Evolutionary conservation across 345 rosid species (phyloP).

Genomic region (Eucalyptus shirleyi): DNA sequence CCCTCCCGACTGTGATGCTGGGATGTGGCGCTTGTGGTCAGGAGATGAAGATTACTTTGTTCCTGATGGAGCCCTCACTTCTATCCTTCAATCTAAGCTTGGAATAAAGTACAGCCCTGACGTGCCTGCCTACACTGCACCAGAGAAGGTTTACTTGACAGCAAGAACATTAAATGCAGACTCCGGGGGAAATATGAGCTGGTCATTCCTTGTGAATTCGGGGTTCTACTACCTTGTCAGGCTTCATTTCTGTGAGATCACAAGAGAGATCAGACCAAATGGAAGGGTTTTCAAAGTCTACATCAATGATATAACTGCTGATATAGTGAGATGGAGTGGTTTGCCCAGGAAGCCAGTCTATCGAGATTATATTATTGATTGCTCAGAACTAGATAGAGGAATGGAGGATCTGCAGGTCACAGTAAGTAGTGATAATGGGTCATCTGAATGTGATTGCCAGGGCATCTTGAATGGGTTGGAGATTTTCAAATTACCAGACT

Average conservation of each 20-base stretch:
- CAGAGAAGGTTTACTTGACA: slow-evolving; percentile 2
- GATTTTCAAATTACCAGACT: slow-evolving; percentile 10
- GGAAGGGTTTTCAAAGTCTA: slow-evolving; percentile 1
- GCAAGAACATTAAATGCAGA: background rate
- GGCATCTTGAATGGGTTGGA: slow-evolving; percentile 24
- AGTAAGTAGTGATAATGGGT: background rate
- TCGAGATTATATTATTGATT: background rate
- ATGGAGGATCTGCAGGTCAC: background rate
- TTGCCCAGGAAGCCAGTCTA: background rate
- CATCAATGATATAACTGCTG: slow-evolving; percentile 6
- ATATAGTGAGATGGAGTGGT: background rate
- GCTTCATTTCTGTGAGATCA: slow-evolving; percentile 4
- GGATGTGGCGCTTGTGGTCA: slow-evolving; percentile 10
- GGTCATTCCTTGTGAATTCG: slow-evolving; percentile 9
- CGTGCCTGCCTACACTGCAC: slow-evolving; percentile 9
- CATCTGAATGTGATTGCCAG: background rate
- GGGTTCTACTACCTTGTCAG: slow-evolving; percentile 15
- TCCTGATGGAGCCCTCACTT: background rate
- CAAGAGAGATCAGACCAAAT: background rate
- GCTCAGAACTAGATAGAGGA: too few species aligned
- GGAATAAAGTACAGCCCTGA: background rate
- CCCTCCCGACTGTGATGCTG: background rate
- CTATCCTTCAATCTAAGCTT: background rate
- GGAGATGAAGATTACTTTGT: background rate
- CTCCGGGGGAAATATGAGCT: background rate